Evolutionary conservation across 345 rosid genomes (phyloP), one percentile per base, ranked within the genome.

Genomic region (Brassica cretica): DNA sequence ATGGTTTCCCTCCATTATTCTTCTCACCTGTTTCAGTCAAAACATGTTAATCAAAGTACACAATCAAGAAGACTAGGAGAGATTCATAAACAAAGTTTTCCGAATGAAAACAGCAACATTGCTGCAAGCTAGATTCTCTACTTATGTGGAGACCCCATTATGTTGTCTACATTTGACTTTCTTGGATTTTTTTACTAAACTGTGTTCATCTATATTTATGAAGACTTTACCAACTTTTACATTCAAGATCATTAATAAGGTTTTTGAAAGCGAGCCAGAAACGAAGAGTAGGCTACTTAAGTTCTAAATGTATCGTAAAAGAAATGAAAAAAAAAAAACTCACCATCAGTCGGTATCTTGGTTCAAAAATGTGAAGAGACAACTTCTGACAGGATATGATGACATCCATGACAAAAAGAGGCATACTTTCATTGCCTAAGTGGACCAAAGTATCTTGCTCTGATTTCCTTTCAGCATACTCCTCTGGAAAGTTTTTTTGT

Each of bases 1-100:
- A 74, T 83, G 96, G 83, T 91, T 91, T 69, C 99, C 99, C 79
- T 95, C 95, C 99, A 95, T 91, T 86, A 90, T 87, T 80, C 99
- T 91, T 85, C 99, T 90, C 61, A 92, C 93, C 98, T 81, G 66
- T 76, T 66, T 61, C 69, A 76, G 78, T 71, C 27, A 18, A 27
- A 37, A 73, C 64, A 80, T 35, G 61, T 79, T 64, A 74, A 74
- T 69, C 21, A 74, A 69, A 15, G 35, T 53, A 21, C 24, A 21
- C 24, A 21, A 21, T 21, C 24, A 51, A 76, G 55, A 35, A 60
- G 6, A 25, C 33, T 15, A 51, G 3, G 3, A 51, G 56, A 51
- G 56, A 51, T n/a, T 49, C 56, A 11, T 5, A 25, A 70, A 41
- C 6, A 21, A 65, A 37, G 12, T 0, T 9, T 35, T 16, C 18